Percentiles rank a stretch among this genome's conserved stretches.
phyloP scores from a whole-genome alignment of 768 basidiomycete species.

The Mycena indigotica region DNA sequence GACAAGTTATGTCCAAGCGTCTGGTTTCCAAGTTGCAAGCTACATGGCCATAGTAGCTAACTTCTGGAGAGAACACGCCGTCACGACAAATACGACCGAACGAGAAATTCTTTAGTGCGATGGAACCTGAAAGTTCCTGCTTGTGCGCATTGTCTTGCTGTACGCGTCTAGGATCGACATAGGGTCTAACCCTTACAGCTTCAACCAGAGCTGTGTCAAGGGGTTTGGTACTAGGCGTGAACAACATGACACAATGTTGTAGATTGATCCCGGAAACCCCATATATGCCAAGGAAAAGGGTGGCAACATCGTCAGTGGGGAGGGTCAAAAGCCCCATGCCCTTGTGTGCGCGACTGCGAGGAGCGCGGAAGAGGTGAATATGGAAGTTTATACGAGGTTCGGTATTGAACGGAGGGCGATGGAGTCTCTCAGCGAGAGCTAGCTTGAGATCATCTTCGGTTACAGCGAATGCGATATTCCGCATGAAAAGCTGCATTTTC shows the following conservation, averaged over 20 bases:
- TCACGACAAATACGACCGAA: slow-evolving; percentile 41
- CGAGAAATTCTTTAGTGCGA: slow-evolving; percentile 27
- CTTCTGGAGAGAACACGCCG: slow-evolving; percentile 37
- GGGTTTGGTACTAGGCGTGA: slow-evolving; percentile 26
- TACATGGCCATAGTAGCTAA: slow-evolving; percentile 30
- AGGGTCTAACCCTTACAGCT: slow-evolving; percentile 26
- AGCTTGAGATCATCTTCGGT: slow-evolving; percentile 33
- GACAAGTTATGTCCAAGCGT: slow-evolving; percentile 30
- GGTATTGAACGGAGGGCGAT: slow-evolving; percentile 35
- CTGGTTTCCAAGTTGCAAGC: slow-evolving; percentile 39
- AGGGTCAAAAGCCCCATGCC: slow-evolving; percentile 34
- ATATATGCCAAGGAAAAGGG: slow-evolving; percentile 30
- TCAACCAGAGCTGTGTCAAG: slow-evolving; percentile 27
- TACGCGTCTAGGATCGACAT: slow-evolving; percentile 34
- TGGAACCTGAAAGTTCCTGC: slow-evolving; percentile 25
- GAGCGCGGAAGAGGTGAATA: slow-evolving; percentile 30
- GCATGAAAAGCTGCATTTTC: slow-evolving; percentile 43
- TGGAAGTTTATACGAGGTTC: slow-evolving; percentile 35
- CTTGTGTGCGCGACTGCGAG: slow-evolving; percentile 6
- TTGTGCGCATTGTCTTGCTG: slow-evolving; percentile 27
- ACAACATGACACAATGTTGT: slow-evolving; percentile 26
- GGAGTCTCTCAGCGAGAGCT: slow-evolving; percentile 35
- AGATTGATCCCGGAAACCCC: slow-evolving; percentile 28
- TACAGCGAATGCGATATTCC: slow-evolving; percentile 30
- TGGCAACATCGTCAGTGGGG: slow-evolving; percentile 23